Percentiles rank a stretch among this genome's conserved stretches.
Conservation (phyloP, 257 asterid species). For the Capsicum baccatum region DNA sequence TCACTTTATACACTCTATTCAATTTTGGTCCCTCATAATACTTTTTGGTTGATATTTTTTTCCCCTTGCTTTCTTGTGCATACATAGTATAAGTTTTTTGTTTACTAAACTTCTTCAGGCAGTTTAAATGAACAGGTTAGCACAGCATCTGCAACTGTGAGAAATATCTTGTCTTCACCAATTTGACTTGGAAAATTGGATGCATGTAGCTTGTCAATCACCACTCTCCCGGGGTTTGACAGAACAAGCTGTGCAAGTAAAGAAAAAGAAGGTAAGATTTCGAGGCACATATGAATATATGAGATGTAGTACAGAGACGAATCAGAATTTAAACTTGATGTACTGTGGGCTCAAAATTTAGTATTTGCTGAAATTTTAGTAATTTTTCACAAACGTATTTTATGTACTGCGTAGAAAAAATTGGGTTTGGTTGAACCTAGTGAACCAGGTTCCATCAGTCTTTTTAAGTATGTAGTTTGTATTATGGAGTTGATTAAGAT, state of each 20-base stretch:
- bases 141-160: constrained; percentile 88
- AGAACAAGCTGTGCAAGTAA: constrained; percentile 61
- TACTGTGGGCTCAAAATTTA: background rate
- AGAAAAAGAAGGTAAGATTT: constrained; percentile 23
- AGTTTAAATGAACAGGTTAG: constrained; percentile 66
- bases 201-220: constrained; percentile 77
- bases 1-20: background rate
- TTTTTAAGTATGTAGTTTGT: background rate
- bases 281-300: background rate
- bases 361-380: background rate
- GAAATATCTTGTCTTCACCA: constrained; percentile 80
- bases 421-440: background rate
- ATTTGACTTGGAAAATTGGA: constrained; percentile 54
- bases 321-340: background rate
- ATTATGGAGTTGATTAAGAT: background rate
- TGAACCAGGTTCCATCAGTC: background rate
- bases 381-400: background rate
- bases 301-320: background rate
- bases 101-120: constrained; percentile 52
- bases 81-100: background rate
- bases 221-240: constrained; percentile 82
- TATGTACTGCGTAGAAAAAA: background rate
- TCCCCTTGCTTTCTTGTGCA: background rate
- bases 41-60: background rate
- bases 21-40: background rate